phyloP scores from a whole-genome alignment of 352 stramenopile genomes.

The Globisporangium barbulae region DNA sequence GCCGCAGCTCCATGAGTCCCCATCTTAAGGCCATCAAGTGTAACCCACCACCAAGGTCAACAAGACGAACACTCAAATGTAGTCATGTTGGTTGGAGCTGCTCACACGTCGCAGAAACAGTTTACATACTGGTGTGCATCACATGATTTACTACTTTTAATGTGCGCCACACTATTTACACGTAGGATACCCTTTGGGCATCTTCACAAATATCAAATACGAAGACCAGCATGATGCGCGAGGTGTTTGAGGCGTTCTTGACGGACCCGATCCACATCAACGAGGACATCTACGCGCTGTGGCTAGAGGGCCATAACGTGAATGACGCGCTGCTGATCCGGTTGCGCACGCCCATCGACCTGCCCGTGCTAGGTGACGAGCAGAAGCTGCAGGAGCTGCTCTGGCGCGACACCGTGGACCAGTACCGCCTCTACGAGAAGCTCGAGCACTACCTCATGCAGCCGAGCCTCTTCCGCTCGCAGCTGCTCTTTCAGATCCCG shows the following conservation, averaged over 20 bases:
- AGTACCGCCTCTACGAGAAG: conserved; percentile 84
- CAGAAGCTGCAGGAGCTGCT: conserved; percentile 62
- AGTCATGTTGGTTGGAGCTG: conserved; percentile 9
- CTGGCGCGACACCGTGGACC: conserved; percentile 77
- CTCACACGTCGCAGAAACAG: conserved; percentile 11
- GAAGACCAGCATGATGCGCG: conserved; percentile 38
- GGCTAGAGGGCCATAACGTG: conserved; percentile 71
- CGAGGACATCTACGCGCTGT: conserved; percentile 74
- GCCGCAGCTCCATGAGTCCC: neutral
- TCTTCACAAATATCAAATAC: neutral
- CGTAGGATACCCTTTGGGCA: neutral
- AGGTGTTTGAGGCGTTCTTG: conserved; percentile 81
- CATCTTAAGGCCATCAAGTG: neutral
- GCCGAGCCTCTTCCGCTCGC: conserved; percentile 71
- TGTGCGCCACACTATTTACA: neutral
- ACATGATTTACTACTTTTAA: neutral
- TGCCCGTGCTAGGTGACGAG: conserved; percentile 52
- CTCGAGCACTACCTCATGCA: conserved; percentile 82
- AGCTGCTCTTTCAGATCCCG: conserved; percentile 81
- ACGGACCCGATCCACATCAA: conserved; percentile 78
- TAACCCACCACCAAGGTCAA: neutral
- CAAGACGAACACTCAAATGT: conserved; percentile 1
- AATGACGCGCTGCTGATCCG: conserved; percentile 50
- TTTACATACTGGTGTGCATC: neutral
- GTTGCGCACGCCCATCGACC: conserved; percentile 38